Conservation (phyloP, 2,329 filamentous ascomycete genomes). For the Talaromyces sp. region DNA sequence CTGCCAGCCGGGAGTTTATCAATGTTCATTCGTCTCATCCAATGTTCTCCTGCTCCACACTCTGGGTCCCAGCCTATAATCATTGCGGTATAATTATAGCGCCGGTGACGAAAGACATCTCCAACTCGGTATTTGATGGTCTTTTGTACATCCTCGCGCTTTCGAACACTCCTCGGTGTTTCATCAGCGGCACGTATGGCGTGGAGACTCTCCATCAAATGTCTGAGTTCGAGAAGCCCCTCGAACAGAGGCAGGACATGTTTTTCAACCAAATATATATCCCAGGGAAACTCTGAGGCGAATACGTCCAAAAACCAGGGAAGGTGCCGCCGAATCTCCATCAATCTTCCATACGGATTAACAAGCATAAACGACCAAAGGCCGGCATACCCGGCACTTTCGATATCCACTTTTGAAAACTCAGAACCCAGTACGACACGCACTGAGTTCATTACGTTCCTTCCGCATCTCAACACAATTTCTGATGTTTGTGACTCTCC, state of each 20-base stretch:
- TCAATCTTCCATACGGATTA: constrained; percentile 31
- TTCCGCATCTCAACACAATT: constrained; percentile 68
- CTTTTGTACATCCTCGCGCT: constrained; percentile 27
- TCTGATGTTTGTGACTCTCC: constrained; percentile 58
- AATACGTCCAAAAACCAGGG: constrained; percentile 61
- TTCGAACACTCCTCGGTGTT: constrained; percentile 46
- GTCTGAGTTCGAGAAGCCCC: constrained; percentile 47
- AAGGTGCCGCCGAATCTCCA: constrained; percentile 57
- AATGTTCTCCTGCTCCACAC: constrained; percentile 55
- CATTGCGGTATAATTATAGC: constrained; percentile 73
- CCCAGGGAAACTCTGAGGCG: constrained; percentile 62
- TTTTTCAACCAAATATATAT: constrained; percentile 64
- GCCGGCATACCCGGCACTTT: constrained; percentile 63
- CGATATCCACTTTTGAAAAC: constrained; percentile 46
- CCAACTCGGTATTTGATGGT: constrained; percentile 66
- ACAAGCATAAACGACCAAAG: constrained; percentile 66
- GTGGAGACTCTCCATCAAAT: constrained; percentile 50
- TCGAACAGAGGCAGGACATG: constrained; percentile 60
- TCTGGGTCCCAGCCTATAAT: constrained; percentile 80
- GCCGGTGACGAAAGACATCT: constrained; percentile 75
- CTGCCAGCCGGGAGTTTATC: constrained; percentile 55
- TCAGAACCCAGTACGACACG: constrained; percentile 39
- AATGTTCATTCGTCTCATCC: constrained; percentile 60
- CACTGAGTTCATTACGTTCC: constrained; percentile 74
- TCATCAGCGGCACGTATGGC: constrained; percentile 53